Conservation (phyloP, 2,329 filamentous ascomycete genomes). For the Neofusicoccum kwambonambiense region DNA sequence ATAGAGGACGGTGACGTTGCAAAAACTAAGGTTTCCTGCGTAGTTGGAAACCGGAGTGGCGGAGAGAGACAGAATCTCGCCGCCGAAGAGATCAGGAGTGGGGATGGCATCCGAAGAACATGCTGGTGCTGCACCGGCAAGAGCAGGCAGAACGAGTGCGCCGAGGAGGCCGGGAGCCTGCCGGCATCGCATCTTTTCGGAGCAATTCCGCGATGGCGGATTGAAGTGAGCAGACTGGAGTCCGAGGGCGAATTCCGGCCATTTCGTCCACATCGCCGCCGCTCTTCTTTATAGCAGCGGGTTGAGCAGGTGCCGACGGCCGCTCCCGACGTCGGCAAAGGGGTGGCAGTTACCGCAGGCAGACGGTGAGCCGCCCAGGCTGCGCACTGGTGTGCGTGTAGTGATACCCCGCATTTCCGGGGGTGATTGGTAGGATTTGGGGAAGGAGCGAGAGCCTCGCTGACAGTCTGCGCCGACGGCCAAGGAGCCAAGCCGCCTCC, state of each 20-base stretch:
- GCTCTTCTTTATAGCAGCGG: not conserved
- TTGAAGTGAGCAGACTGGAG: not conserved
- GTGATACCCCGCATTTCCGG: conserved; percentile 7
- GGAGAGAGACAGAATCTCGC: not conserved
- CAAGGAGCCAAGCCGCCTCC: conserved; percentile 5
- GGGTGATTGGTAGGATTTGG: not conserved
- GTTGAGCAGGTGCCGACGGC: not conserved
- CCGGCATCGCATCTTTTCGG: not conserved
- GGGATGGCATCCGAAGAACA: not conserved
- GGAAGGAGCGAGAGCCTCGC: not conserved
- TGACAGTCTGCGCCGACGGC: not conserved
- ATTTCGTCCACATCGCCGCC: not conserved
- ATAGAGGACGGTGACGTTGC: conserved; percentile 39
- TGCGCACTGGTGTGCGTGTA: not conserved
- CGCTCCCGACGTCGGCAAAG: conserved; percentile 6
- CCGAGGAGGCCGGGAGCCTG: not conserved
- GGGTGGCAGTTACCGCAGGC: not conserved
- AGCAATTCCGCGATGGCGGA: not conserved
- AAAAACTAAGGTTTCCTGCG: conserved; percentile 25
- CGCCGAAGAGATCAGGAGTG: not conserved
- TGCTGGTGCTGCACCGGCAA: not conserved
- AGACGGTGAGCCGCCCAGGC: not conserved
- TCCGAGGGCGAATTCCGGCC: not conserved
- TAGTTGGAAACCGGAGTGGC: not conserved
- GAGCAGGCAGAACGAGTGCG: not conserved